These are phyloP conservation scores for Cylindrotheca closterium DNA, from an alignment of 108 stramenopile genomes.

Conservation along the genomic window DNA sequence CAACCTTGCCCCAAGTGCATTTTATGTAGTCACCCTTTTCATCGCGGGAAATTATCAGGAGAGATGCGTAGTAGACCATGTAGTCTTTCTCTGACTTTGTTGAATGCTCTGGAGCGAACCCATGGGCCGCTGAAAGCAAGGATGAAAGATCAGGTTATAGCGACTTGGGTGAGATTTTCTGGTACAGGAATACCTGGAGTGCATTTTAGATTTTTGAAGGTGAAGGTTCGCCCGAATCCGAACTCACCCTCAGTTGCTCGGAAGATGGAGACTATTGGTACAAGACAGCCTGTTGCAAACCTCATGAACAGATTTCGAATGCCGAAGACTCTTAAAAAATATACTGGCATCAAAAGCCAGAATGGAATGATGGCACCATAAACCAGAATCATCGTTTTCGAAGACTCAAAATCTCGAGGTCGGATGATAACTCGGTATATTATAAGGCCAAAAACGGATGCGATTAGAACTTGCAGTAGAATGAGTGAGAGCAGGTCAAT, in stretches of 20 bases:
- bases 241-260: conserved; percentile 28
- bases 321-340: conserved; percentile 6
- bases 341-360: conserved; percentile 9
- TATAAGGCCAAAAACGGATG: conserved; percentile 7
- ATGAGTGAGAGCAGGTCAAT: conserved; percentile 11
- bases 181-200: too few relatives aligned
- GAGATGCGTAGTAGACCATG: conserved; percentile 30
- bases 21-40: conserved; percentile 10
- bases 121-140: conserved; percentile 10
- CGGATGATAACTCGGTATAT: conserved; percentile 15
- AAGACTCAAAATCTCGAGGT: conserved; percentile 5
- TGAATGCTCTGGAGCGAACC: conserved; percentile 25
- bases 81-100: conserved; percentile 18
- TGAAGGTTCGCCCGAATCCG: too few relatives aligned
- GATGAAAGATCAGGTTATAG: too few relatives aligned
- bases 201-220: too few relatives aligned
- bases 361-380: conserved; percentile 25
- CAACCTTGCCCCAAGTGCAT: neutral
- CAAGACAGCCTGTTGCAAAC: conserved; percentile 39
- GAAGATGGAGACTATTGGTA: conserved; percentile 35
- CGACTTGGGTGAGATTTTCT: too few relatives aligned
- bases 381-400: neutral
- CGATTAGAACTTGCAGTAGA: neutral
- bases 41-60: conserved; percentile 17
- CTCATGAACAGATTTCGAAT: conserved; percentile 28